phyloP scores from a whole-genome alignment of 1,284 basidiomycete species.

The Salmacisia buchloeana region DNA sequence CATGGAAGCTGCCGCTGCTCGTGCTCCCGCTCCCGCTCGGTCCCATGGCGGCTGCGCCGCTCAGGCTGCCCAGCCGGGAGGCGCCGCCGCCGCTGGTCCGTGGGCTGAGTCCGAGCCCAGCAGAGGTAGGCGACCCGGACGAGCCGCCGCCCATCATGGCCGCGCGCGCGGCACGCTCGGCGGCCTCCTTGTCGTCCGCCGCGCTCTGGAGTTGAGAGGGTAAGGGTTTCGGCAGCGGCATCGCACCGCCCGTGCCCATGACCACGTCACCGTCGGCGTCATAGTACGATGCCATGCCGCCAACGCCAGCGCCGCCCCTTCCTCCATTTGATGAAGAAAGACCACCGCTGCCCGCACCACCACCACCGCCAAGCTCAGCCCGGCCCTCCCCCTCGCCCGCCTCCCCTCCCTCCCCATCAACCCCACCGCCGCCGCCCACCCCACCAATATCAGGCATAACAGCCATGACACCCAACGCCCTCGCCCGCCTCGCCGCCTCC shows the following conservation, averaged over 20 bases:
- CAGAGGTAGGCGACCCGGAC: not conserved
- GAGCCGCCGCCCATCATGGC: too few species aligned
- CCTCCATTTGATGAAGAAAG: too few species aligned
- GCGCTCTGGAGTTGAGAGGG: not conserved
- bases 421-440: not conserved
- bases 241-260: not conserved
- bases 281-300: too few species aligned
- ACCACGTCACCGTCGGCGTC: too few species aligned
- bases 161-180: not conserved
- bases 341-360: too few species aligned
- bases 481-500: slow-evolving; percentile 14
- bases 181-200: not conserved
- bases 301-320: too few species aligned
- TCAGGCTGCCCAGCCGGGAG: too few species aligned
- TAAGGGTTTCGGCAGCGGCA: not conserved
- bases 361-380: not conserved
- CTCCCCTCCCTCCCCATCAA: not conserved
- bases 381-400: not conserved
- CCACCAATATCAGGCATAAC: not conserved
- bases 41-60: too few species aligned
- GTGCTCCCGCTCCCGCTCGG: too few species aligned
- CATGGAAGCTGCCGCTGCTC: too few species aligned
- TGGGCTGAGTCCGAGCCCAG: not conserved
- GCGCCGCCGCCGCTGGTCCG: not conserved
- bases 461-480: slow-evolving; percentile 23